phyloP scores from a whole-genome alignment of 2,329 filamentous ascomycete genomes.

The Ophiostoma populinum region DNA sequence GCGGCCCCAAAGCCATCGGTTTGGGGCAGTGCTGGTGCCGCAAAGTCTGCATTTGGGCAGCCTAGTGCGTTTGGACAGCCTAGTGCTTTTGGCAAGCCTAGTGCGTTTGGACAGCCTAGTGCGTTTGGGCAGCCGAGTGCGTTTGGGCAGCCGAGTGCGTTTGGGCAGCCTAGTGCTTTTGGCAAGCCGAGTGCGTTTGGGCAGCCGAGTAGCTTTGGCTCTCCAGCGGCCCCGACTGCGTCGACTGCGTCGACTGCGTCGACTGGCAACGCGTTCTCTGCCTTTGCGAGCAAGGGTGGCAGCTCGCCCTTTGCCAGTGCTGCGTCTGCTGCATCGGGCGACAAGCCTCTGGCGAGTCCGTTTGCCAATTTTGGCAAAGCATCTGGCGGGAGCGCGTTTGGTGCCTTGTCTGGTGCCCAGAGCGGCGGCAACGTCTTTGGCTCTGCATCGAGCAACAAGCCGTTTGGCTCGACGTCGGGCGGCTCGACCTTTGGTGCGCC shows the following conservation, averaged over 20 bases:
- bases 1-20: slow-evolving; percentile 16
- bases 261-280: slow-evolving; percentile 13
- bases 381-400: slow-evolving; percentile 31
- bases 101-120: too few relatives aligned
- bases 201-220: slow-evolving; percentile 28
- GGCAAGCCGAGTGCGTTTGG: too few relatives aligned
- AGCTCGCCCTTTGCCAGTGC: slow-evolving; percentile 13
- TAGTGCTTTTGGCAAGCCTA: too few relatives aligned
- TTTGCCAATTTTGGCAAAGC: slow-evolving; percentile 12
- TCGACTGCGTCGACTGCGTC: slow-evolving; percentile 14
- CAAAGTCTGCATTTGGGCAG: too few relatives aligned
- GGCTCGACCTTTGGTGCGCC: slow-evolving; percentile 10
- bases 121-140: too few relatives aligned
- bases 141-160: too few relatives aligned
- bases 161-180: too few relatives aligned
- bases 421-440: slow-evolving; percentile 22
- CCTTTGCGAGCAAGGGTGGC: slow-evolving; percentile 11
- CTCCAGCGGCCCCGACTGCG: slow-evolving; percentile 20
- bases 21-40: slow-evolving; percentile 16
- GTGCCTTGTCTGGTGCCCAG: slow-evolving; percentile 23
- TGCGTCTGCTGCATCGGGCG: slow-evolving; percentile 11
- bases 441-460: slow-evolving; percentile 18
- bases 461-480: slow-evolving; percentile 14
- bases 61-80: too few relatives aligned
- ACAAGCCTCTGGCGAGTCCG: slow-evolving; percentile 7